Conservation (phyloP, 1,284 basidiomycete species). For the Chalciporus sp. region DNA sequence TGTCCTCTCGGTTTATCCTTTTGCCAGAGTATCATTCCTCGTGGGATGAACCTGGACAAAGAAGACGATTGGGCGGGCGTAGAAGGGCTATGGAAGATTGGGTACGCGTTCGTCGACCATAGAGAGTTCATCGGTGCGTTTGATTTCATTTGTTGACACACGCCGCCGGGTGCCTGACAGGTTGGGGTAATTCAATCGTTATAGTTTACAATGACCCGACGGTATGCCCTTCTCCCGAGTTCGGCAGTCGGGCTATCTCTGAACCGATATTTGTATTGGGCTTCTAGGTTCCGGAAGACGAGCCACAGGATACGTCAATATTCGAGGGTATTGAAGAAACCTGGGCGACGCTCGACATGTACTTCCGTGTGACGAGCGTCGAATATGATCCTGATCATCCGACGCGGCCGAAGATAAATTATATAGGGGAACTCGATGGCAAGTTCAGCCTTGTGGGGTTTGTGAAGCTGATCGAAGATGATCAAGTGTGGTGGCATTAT, state of each 20-base stretch:
- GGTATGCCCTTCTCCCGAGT: conserved; percentile 33
- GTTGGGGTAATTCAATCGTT: not conserved
- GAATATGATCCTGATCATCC: conserved; percentile 51
- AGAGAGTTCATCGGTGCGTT: conserved; percentile 56
- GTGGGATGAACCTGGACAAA: conserved; percentile 38
- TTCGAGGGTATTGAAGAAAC: conserved; percentile 56
- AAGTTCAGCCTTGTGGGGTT: conserved; percentile 51
- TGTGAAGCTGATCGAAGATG: conserved; percentile 58
- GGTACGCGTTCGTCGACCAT: conserved; percentile 72
- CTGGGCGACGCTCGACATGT: conserved; percentile 49
- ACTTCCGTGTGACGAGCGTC: conserved; percentile 44
- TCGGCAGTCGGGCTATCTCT: not conserved
- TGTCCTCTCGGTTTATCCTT: conserved; percentile 56
- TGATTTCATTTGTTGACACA: not conserved
- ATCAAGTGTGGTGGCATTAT: conserved; percentile 63
- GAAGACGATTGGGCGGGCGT: conserved; percentile 66
- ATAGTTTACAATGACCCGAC: conserved; percentile 53
- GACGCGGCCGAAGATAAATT: conserved; percentile 53
- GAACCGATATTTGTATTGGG: conserved; percentile 1
- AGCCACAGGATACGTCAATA: conserved; percentile 44
- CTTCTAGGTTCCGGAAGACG: conserved; percentile 30
- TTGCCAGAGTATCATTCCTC: conserved; percentile 52
- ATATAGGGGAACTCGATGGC: conserved; percentile 52
- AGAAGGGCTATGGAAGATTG: conserved; percentile 58
- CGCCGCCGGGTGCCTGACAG: conserved; percentile 9